Evolutionary conservation across 257 asterid genomes (phyloP), one percentile per base, ranked within the genome.

Genomic region (Jasminum sambac): DNA sequence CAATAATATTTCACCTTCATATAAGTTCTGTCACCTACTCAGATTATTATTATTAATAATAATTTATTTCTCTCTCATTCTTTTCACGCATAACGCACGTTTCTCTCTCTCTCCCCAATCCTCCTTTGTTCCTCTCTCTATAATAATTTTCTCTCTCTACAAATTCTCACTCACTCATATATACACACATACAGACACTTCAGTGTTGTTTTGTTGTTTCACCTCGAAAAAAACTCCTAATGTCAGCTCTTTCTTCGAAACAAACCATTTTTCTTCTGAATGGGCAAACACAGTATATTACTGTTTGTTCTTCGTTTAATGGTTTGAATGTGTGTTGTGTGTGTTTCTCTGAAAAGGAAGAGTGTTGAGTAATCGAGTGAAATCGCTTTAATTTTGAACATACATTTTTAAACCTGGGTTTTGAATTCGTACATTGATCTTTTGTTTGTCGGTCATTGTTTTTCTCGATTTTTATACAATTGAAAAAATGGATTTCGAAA

Each of bases 31-130:
- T 76, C 77, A 81, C 82, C 60, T 73, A 44, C 2, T 6, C 2
- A 23, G 52, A 23, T 9, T 11, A 5, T 41, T 63, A 70, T 55
- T 30, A 34, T 58, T 70, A 63, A 67, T 30, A 34, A 48, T 70
- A 63, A 67, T 68, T 64, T 24, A 38, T 69, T 12, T 70, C 60
- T 77, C 81, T 78, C 91, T 63, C 90, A 30, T 62, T 65, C 89
- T 84, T 86, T 86, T 86, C 82, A 86, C 86, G 86, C 87, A 81
- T 76, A 55, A 67, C 83, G 85, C 89, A 84, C 80, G 79, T 81
- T 78, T 82, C 91, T 84, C 86, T 80, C 89, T 75, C 83, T 19
- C 79, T 68, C 79, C 11, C 69, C 11, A 55, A 23, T 55, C 36
- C 38, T 10, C 63, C 60, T 61, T 44, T 61, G 72, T 44, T 61